Conservation (phyloP, 495 filamentous ascomycete genomes). For the Podospora appendiculata region DNA sequence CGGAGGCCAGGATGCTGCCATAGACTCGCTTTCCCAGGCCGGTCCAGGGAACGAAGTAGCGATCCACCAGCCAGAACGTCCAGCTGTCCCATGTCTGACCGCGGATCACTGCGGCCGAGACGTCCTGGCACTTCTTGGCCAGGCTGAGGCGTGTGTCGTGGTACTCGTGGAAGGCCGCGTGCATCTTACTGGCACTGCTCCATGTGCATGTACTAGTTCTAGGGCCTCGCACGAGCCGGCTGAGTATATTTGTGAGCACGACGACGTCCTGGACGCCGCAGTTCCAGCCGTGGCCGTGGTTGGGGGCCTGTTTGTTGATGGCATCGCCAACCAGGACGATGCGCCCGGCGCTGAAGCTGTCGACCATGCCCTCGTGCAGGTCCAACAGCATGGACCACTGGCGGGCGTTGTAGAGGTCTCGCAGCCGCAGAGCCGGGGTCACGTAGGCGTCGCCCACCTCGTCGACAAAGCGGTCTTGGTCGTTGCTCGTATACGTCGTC, state of each 20-base stretch:
- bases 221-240: too few relatives aligned
- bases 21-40: too few relatives aligned
- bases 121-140: neutral
- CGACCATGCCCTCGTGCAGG: slow-evolving; percentile 32
- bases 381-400: neutral
- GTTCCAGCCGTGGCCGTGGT: slow-evolving; percentile 26
- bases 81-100: too few relatives aligned
- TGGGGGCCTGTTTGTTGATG: slow-evolving; percentile 33
- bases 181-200: neutral
- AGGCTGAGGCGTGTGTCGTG: neutral
- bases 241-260: slow-evolving; percentile 23
- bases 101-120: too few relatives aligned
- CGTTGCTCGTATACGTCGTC: slow-evolving; percentile 21
- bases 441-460: slow-evolving; percentile 20
- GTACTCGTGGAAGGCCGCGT: neutral
- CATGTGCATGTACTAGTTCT: too few relatives aligned
- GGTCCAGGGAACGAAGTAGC: too few relatives aligned
- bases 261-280: slow-evolving; percentile 28
- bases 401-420: slow-evolving; percentile 17
- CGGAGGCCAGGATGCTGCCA: too few relatives aligned
- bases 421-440: slow-evolving; percentile 18
- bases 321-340: slow-evolving; percentile 35
- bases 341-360: slow-evolving; percentile 13
- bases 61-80: too few relatives aligned
- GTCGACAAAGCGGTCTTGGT: slow-evolving; percentile 18